Percentiles rank a stretch among this genome's conserved stretches.
These are phyloP conservation scores for Talaromyces piceae DNA, from an alignment of 2,329 filamentous ascomycete species.

Conservation along the genomic window DNA sequence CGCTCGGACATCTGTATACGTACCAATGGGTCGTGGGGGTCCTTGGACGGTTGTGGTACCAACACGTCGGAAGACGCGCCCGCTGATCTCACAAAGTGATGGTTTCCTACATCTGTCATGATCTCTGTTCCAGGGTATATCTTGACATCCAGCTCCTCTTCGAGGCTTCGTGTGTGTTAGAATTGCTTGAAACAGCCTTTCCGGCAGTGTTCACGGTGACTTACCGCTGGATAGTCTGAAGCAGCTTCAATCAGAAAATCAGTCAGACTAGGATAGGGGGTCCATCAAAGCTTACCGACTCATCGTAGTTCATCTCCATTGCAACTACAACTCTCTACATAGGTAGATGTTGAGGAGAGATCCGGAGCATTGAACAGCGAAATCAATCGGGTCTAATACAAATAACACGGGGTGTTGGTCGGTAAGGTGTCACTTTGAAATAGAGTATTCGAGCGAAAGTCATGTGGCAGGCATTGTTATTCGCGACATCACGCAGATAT, in stretches of 20 bases:
- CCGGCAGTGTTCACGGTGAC: background rate
- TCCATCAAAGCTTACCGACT: background rate
- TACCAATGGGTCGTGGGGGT: slow-evolving; percentile 41
- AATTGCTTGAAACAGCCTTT: background rate
- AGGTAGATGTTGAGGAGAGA: background rate
- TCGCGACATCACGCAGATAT: background rate
- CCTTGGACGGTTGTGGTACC: slow-evolving; percentile 45
- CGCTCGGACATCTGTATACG: background rate
- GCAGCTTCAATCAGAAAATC: background rate
- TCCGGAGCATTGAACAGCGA: too few relatives aligned
- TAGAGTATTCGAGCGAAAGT: background rate
- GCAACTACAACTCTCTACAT: background rate
- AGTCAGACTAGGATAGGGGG: background rate
- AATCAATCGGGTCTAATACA: too few relatives aligned
- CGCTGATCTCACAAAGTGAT: slow-evolving; percentile 56
- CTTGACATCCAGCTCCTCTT: slow-evolving; percentile 46
- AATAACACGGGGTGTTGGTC: too few relatives aligned
- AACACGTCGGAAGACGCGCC: slow-evolving; percentile 36
- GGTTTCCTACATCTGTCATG: slow-evolving; percentile 53
- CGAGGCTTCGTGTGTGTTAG: slow-evolving; percentile 32
- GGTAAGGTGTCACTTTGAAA: too few relatives aligned
- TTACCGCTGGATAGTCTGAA: slow-evolving; percentile 13
- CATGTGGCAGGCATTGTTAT: background rate
- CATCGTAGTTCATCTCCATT: slow-evolving; percentile 1
- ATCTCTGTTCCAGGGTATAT: slow-evolving; percentile 53